phyloP scores from a whole-genome alignment of 768 basidiomycete genomes.

The Tephrocybe sp. region DNA sequence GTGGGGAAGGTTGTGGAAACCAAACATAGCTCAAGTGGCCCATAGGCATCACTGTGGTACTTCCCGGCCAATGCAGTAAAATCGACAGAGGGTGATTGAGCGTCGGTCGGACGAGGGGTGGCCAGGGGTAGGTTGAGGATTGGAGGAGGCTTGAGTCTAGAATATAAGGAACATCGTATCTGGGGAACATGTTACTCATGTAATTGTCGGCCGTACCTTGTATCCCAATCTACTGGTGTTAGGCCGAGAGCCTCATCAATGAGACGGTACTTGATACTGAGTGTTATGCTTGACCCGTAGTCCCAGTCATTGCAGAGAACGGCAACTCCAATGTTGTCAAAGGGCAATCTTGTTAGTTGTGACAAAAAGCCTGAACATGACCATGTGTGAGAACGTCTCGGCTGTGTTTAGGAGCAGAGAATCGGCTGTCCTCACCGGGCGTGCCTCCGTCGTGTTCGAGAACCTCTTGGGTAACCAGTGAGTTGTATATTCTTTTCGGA shows the following conservation, averaged over 20 bases:
- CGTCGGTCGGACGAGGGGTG: constrained; percentile 17
- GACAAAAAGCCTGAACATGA: constrained; percentile 18
- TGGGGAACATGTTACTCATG: neutral
- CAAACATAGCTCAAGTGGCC: constrained; percentile 19
- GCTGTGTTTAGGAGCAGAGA: neutral
- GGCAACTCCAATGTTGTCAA: constrained; percentile 25
- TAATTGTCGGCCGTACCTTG: constrained; percentile 11
- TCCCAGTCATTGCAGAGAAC: constrained; percentile 27
- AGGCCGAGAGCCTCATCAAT: constrained; percentile 24
- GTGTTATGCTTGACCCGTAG: constrained; percentile 18
- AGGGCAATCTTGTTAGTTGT: constrained; percentile 22
- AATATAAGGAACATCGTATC: neutral
- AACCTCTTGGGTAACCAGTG: constrained; percentile 5
- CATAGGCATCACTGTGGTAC: constrained; percentile 20
- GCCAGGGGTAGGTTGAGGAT: neutral
- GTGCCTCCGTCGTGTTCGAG: constrained; percentile 14
- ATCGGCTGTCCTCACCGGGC: neutral
- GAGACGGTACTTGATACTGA: constrained; percentile 23
- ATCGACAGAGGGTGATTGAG: constrained; percentile 11
- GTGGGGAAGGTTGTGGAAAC: constrained; percentile 10
- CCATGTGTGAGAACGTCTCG: too few species aligned
- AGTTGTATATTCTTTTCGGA: neutral
- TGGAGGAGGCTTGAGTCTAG: neutral
- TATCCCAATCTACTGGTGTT: constrained; percentile 24
- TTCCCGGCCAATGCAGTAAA: constrained; percentile 15